Conservation (phyloP, 108 stramenopile genomes). For the Skeletonema marinoi region DNA sequence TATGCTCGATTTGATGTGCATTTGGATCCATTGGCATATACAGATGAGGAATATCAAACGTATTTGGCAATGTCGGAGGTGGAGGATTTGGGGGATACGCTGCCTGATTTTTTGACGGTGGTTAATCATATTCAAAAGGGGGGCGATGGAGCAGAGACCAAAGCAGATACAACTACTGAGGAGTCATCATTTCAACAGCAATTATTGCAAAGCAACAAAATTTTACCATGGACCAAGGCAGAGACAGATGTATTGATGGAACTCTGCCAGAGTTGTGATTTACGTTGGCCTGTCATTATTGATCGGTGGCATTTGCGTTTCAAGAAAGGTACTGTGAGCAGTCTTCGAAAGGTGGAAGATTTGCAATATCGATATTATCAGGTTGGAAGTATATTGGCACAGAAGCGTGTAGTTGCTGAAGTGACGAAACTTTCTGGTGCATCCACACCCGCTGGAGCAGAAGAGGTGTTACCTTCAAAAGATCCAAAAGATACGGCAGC, state of each 20-base stretch:
- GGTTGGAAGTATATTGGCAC: constrained; percentile 71
- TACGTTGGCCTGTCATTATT: constrained; percentile 93
- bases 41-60: constrained; percentile 76
- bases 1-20: constrained; percentile 91
- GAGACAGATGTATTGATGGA: constrained; percentile 93
- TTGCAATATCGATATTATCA: constrained; percentile 91
- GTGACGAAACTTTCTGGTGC: constrained; percentile 45
- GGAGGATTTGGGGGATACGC: not conserved
- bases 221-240: constrained; percentile 74
- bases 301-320: constrained; percentile 72
- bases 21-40: constrained; percentile 78
- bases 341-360: constrained; percentile 75
- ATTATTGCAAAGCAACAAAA: constrained; percentile 10
- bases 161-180: not conserved
- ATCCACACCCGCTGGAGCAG: not conserved
- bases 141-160: not conserved
- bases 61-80: constrained; percentile 43
- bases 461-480: not conserved
- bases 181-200: constrained; percentile 5
- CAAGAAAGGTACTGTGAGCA: constrained; percentile 13
- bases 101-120: constrained; percentile 4
- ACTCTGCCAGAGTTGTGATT: constrained; percentile 74
- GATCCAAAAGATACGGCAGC: not conserved
- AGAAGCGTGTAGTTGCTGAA: constrained; percentile 49
- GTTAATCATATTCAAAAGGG: not conserved